Conservation (phyloP, 352 stramenopile species). For the Globisporangium nodosum region DNA sequence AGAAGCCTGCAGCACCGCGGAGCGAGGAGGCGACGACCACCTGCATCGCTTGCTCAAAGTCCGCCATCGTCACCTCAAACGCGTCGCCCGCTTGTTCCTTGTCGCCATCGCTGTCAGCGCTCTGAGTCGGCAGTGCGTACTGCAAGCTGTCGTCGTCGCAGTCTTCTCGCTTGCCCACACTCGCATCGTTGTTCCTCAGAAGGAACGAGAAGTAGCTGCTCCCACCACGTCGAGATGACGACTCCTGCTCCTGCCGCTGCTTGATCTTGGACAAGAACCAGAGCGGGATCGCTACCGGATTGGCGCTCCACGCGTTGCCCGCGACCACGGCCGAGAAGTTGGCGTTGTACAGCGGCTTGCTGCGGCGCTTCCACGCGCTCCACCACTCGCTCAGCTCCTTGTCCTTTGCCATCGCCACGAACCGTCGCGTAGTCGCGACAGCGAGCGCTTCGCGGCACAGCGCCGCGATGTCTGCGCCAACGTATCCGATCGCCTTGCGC, state of each 20-base stretch:
- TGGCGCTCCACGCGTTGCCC: constrained; percentile 51
- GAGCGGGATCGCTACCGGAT: constrained; percentile 14
- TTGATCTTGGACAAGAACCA: neutral
- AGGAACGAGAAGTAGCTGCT: neutral
- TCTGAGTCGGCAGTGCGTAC: neutral
- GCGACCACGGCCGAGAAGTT: constrained; percentile 39
- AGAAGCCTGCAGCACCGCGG: constrained; percentile 47
- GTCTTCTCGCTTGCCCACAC: neutral
- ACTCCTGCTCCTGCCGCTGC: neutral
- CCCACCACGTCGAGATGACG: neutral
- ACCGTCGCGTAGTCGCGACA: constrained; percentile 53
- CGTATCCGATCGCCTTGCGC: constrained; percentile 58
- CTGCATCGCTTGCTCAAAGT: constrained; percentile 77
- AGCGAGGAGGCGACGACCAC: constrained; percentile 60
- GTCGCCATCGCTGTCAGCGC: neutral
- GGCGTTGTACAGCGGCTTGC: constrained; percentile 29
- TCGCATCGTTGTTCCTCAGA: neutral
- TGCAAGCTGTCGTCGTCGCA: neutral
- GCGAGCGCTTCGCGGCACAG: constrained; percentile 71
- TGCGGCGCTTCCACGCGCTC: constrained; percentile 43
- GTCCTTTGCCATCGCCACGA: constrained; percentile 48
- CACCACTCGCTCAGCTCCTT: constrained; percentile 55
- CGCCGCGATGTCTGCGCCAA: constrained; percentile 76
- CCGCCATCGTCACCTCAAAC: constrained; percentile 56
- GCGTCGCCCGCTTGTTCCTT: neutral